Evolutionary conservation across 1,284 basidiomycete species (phyloP).

Genomic region (Rhodotorula glutinis): DNA sequence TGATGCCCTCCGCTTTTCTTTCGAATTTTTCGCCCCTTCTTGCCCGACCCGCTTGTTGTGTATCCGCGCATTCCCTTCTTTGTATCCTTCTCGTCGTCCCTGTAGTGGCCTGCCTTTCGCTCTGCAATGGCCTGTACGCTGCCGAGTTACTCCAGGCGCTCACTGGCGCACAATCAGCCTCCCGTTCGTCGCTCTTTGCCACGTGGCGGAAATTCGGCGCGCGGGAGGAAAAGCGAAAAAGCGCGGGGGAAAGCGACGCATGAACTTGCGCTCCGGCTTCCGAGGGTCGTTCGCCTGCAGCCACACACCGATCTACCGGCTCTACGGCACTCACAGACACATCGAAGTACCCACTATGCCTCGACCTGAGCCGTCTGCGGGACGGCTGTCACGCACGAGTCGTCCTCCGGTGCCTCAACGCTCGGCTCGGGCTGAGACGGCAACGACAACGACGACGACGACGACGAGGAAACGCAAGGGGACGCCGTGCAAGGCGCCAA

Average conservation of each 20-base stretch:
- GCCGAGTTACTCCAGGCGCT: not conserved
- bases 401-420: not conserved
- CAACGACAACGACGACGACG: not conserved
- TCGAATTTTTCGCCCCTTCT: not conserved
- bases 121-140: not conserved
- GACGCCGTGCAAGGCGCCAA: slow-evolving; percentile 1
- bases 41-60: not conserved
- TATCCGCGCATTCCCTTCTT: not conserved
- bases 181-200: not conserved
- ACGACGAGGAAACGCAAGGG: slow-evolving; percentile 8
- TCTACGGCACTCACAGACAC: not conserved
- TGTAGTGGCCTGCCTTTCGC: not conserved
- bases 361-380: not conserved
- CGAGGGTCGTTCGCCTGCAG: too few species aligned
- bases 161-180: too few species aligned
- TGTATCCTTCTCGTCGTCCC: not conserved
- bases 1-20: slow-evolving; percentile 43
- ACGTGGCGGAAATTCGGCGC: too few species aligned
- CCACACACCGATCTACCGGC: not conserved
- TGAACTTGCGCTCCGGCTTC: not conserved
- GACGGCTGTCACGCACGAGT: not conserved
- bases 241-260: not conserved
- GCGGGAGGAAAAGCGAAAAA: not conserved
- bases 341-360: not conserved
- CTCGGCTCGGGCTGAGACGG: not conserved